Evolutionary conservation across 2,329 filamentous ascomycete species (phyloP).

Genomic region (Stagonosporopsis tanaceti): DNA sequence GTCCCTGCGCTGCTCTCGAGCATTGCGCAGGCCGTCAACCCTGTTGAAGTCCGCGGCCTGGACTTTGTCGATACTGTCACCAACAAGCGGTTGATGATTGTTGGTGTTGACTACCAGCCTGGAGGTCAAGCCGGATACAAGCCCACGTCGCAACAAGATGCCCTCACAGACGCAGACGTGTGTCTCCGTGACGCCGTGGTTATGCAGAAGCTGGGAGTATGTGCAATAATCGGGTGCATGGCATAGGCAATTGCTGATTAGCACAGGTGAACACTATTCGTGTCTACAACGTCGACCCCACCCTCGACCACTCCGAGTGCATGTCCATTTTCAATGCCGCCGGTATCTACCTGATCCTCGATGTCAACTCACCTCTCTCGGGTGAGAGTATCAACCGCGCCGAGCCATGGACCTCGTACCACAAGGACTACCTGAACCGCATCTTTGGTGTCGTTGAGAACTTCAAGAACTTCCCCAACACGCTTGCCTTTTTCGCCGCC

Average conservation of each 20-base stretch:
- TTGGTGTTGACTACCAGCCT: conserved; percentile 69
- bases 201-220: conserved; percentile 66
- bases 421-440: conserved; percentile 62
- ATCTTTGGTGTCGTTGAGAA: conserved; percentile 71
- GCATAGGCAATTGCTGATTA: neutral
- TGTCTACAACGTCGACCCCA: conserved; percentile 69
- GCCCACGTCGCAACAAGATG: conserved; percentile 58
- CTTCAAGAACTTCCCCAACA: conserved; percentile 72
- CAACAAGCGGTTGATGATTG: conserved; percentile 66
- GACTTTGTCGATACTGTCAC: conserved; percentile 68
- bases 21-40: conserved; percentile 61
- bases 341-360: conserved; percentile 71
- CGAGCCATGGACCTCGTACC: conserved; percentile 64
- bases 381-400: conserved; percentile 65
- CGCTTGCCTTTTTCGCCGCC: conserved; percentile 71
- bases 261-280: conserved; percentile 67
- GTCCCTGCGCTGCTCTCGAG: conserved; percentile 48
- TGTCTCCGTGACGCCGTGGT: conserved; percentile 70
- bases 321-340: conserved; percentile 71
- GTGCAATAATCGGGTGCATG: conserved; percentile 1
- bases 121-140: conserved; percentile 68
- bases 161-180: conserved; percentile 63
- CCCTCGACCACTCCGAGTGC: conserved; percentile 67
- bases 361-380: conserved; percentile 68
- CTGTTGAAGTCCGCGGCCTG: conserved; percentile 65